These are phyloP conservation scores for Adansonia rubrostipa DNA, from an alignment of 441 rosid species.

Conservation along the genomic window DNA sequence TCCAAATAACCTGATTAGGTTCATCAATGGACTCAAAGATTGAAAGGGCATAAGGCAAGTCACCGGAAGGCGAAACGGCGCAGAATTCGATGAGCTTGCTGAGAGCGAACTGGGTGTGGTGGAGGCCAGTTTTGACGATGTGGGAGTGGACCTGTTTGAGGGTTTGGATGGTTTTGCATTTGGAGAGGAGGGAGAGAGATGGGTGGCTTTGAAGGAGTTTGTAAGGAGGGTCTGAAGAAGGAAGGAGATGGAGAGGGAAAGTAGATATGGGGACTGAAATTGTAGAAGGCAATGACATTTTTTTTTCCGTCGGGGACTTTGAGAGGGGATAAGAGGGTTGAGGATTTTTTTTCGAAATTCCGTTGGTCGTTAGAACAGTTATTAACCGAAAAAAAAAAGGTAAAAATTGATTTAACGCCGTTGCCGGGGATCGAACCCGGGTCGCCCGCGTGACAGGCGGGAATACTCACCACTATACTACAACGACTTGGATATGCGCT, in stretches of 20 bases:
- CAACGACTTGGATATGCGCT: slow-evolving; percentile 42
- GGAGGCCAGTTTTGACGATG: slow-evolving; percentile 69
- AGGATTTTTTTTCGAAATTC: not conserved
- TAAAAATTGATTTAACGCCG: slow-evolving; percentile 33
- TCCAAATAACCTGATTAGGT: slow-evolving; percentile 16
- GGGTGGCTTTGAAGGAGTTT: slow-evolving; percentile 57
- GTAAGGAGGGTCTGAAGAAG: slow-evolving; percentile 69
- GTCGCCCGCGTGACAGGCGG: slow-evolving; percentile 97
- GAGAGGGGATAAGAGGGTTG: not conserved
- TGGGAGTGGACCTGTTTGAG: slow-evolving; percentile 64
- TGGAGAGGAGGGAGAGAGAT: slow-evolving; percentile 60
- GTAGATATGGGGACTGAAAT: slow-evolving; percentile 35
- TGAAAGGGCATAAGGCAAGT: slow-evolving; percentile 53
- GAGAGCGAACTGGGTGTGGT: slow-evolving; percentile 67
- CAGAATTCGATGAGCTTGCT: slow-evolving; percentile 68
- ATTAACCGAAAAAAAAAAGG: too few species aligned
- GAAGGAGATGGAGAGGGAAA: slow-evolving; percentile 45
- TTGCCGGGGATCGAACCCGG: slow-evolving; percentile 95
- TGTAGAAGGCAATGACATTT: slow-evolving; percentile 30
- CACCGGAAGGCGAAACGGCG: slow-evolving; percentile 57
- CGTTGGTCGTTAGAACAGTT: not conserved
- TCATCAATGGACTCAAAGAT: slow-evolving; percentile 12
- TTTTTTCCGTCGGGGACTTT: not conserved
- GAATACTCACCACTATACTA: slow-evolving; percentile 95
- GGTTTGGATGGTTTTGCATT: slow-evolving; percentile 51